These are phyloP conservation scores for Sarcodon sp. DNA, from an alignment of 768 basidiomycete genomes.

Conservation along the genomic window DNA sequence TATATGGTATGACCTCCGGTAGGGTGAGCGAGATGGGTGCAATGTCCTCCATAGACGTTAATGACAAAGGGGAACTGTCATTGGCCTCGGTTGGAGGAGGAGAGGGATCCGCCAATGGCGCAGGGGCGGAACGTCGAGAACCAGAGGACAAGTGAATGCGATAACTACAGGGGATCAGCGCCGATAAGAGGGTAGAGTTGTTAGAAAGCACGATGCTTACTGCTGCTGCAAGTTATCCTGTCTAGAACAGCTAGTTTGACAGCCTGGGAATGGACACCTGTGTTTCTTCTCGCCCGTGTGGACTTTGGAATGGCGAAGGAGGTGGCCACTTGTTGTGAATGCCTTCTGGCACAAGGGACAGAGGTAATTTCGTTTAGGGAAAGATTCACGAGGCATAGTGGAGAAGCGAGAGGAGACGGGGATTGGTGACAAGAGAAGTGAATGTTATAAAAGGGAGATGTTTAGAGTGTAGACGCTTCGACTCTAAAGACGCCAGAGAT, in stretches of 20 bases:
- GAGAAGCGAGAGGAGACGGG: too few relatives aligned
- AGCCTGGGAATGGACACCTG: conserved; percentile 91
- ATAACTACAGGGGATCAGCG: conserved; percentile 32
- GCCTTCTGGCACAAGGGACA: conserved; percentile 64
- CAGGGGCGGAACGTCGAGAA: conserved; percentile 26
- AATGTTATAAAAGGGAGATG: too few relatives aligned
- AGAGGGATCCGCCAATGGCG: not conserved
- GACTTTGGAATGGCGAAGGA: conserved; percentile 78
- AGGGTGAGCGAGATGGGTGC: not conserved
- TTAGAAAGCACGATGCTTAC: conserved; percentile 20
- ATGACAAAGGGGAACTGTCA: not conserved
- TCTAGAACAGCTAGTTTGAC: conserved; percentile 80
- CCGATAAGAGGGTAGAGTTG: not conserved
- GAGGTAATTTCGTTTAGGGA: conserved; percentile 29
- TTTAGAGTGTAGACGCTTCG: too few relatives aligned
- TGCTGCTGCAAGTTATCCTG: conserved; percentile 77
- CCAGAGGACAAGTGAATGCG: conserved; percentile 76
- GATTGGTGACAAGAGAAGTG: too few relatives aligned
- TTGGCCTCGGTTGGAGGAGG: not conserved
- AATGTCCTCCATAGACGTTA: not conserved
- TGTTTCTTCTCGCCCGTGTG: conserved; percentile 91
- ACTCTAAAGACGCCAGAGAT: too few relatives aligned
- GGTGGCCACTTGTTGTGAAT: conserved; percentile 84
- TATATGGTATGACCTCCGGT: not conserved
- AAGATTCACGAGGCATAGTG: too few relatives aligned